Evolutionary conservation across 139 green algal genomes (phyloP).

Genomic region (Zygnema circumcarinatum): DNA sequence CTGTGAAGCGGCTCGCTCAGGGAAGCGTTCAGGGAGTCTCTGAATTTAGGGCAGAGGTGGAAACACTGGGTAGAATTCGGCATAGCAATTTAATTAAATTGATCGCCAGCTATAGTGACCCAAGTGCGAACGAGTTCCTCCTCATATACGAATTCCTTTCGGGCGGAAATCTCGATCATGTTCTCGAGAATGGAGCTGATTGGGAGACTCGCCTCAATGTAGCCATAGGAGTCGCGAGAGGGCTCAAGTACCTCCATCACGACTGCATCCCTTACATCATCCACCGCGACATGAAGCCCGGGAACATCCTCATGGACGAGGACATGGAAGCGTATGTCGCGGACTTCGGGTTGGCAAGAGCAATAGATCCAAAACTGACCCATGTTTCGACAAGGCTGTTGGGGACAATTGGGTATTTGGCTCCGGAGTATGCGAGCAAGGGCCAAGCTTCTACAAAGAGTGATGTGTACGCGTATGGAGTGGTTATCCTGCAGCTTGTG

Average conservation of each 20-base stretch:
- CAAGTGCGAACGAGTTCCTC: neutral
- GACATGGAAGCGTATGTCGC: constrained; percentile 21
- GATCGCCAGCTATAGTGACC: constrained; percentile 26
- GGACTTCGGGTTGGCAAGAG: constrained; percentile 32
- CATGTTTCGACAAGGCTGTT: constrained; percentile 32
- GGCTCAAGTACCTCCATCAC: constrained; percentile 44
- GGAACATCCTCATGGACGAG: constrained; percentile 30
- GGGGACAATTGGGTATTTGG: constrained; percentile 36
- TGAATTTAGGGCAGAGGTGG: constrained; percentile 32
- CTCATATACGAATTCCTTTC: constrained; percentile 46
- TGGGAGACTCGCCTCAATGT: neutral
- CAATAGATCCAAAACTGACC: neutral
- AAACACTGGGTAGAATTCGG: constrained; percentile 27
- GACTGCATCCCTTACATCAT: constrained; percentile 32
- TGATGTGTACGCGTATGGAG: constrained; percentile 31
- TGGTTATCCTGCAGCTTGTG: constrained; percentile 27
- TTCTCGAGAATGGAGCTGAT: constrained; percentile 13
- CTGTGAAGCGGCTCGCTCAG: constrained; percentile 32
- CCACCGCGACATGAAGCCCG: constrained; percentile 42
- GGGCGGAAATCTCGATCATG: neutral
- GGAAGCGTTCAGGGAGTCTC: constrained; percentile 14
- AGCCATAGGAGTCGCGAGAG: constrained; percentile 7
- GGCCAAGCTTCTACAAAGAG: constrained; percentile 18
- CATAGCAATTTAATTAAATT: constrained; percentile 50
- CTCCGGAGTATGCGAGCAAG: constrained; percentile 17